phyloP scores from a whole-genome alignment of 2,329 filamentous ascomycete species.

The Clarireedia paspali region DNA sequence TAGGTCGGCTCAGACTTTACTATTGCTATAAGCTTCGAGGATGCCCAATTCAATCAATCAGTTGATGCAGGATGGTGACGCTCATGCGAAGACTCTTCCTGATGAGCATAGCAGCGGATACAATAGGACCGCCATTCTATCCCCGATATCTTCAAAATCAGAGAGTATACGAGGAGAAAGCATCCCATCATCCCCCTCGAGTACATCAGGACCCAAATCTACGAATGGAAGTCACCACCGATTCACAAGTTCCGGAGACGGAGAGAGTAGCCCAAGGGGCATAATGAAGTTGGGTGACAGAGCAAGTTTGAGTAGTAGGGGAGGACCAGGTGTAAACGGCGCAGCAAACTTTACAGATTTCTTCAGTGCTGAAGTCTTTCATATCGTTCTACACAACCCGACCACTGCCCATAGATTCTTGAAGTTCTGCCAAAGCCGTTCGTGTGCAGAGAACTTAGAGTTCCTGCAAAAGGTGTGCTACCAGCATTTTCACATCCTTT shows the following conservation, averaged over 20 bases:
- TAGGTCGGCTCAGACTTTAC: background rate
- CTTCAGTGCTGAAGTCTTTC: conserved; percentile 42
- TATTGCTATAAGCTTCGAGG: background rate
- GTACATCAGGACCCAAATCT: background rate
- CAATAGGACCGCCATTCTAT: background rate
- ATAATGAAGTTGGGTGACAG: background rate
- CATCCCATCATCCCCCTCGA: background rate
- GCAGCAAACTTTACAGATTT: conserved; percentile 35
- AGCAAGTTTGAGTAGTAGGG: background rate
- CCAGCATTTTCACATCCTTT: background rate
- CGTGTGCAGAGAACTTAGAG: conserved; percentile 42
- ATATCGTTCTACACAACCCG: conserved; percentile 42
- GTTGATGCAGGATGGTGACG: background rate
- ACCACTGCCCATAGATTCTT: conserved; percentile 39
- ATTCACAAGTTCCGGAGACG: background rate
- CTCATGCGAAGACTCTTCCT: background rate
- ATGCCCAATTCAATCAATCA: conserved; percentile 1
- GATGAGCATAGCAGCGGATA: background rate
- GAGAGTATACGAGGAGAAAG: background rate
- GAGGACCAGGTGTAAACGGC: background rate
- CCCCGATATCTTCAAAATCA: background rate
- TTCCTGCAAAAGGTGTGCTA: conserved; percentile 41
- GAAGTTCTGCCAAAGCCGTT: conserved; percentile 40
- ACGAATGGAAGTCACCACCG: background rate
- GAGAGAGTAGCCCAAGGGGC: background rate